Conservation (phyloP, 495 filamentous ascomycete species). For the Penicillium roqueforti region DNA sequence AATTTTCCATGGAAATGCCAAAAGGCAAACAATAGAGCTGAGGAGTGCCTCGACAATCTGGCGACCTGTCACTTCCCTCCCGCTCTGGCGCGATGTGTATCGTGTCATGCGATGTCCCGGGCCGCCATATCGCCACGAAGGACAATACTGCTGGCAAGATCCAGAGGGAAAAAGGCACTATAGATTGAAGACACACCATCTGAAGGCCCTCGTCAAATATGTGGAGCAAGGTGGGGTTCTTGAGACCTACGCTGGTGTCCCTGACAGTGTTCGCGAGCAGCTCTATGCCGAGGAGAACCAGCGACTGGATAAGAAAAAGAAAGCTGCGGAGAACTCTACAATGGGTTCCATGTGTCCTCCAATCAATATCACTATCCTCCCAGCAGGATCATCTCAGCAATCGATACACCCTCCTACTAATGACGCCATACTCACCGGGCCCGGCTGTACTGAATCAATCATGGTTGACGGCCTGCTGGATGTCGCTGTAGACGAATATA, state of each 20-base stretch:
- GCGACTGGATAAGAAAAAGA: not conserved
- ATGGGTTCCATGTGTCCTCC: not conserved
- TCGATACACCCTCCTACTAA: not conserved
- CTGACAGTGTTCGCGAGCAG: slow-evolving; percentile 3
- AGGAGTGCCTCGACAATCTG: no score
- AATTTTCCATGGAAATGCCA: no score
- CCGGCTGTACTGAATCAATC: not conserved
- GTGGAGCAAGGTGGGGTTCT: slow-evolving; percentile 1
- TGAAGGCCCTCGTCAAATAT: slow-evolving; percentile 3
- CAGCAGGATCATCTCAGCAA: not conserved
- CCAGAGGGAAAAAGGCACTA: slow-evolving; percentile 13
- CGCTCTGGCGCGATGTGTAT: slow-evolving; percentile 18
- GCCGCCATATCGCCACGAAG: slow-evolving; percentile 19
- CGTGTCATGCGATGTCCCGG: slow-evolving; percentile 18
- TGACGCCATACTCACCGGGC: not conserved
- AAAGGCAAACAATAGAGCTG: no score
- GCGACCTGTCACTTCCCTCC: no score
- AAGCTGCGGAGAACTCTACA: not conserved
- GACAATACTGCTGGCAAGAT: slow-evolving; percentile 23
- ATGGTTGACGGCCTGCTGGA: slow-evolving; percentile 6
- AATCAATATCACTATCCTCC: slow-evolving; percentile 1
- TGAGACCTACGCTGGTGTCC: not conserved
- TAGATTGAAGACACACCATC: not conserved
- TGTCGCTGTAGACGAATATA: slow-evolving; percentile 17
- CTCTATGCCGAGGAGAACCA: slow-evolving; percentile 5